Base-by-base conservation (phyloP, 768 basidiomycete genomes). In the Mrakia frigida region DNA sequence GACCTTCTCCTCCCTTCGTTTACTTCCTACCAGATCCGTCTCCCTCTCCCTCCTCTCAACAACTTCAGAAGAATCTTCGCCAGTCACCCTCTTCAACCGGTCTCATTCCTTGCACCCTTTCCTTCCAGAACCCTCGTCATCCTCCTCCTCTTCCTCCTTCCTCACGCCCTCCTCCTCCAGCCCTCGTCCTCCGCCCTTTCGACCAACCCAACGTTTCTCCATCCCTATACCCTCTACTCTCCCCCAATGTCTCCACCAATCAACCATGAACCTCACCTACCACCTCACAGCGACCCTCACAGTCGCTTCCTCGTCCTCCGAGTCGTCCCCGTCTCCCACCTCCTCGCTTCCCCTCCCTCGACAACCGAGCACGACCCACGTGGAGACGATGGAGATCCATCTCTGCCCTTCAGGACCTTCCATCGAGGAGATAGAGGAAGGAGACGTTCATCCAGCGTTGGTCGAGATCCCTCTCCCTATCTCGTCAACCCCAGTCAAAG, bases 161-260 rank as follows among this genome's bases (percentile, higher is more conserved):
- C 6, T 5, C 46, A 11, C 61, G 46, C 13, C 59, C 35, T 60
- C 71, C 31, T 39, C 70, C 21, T 13, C 43, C 50, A 18, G 3
- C 28, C 70, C 41, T 41, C 41, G n/a, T 9, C n/a, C 28, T 9
- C 73, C 61, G 9, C 16, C 63, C 33, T 74, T 74, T 21, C 3
- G 6, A 31, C 43, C 60, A 13, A 50, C 68, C 31, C 74, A 73
- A 21, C 43, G 18, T 16, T 77, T 77, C 52, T 50, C 60, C 0
- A 72, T 77, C 46, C 70, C 76, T 6, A 53, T 77, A 21, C 61
- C 76, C 1, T 52, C 70, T 18, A 56, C 60, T 13, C 61, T 77
- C 6, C 76, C 76, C 35, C 76, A 77, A 35, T 77, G 76, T 43
- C 50, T 77, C 7, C 76, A 77, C 31, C 76, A 72, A 50, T 61